These are phyloP conservation scores for Solanum clarkiae DNA, from an alignment of 257 asterid genomes.

Conservation along the genomic window DNA sequence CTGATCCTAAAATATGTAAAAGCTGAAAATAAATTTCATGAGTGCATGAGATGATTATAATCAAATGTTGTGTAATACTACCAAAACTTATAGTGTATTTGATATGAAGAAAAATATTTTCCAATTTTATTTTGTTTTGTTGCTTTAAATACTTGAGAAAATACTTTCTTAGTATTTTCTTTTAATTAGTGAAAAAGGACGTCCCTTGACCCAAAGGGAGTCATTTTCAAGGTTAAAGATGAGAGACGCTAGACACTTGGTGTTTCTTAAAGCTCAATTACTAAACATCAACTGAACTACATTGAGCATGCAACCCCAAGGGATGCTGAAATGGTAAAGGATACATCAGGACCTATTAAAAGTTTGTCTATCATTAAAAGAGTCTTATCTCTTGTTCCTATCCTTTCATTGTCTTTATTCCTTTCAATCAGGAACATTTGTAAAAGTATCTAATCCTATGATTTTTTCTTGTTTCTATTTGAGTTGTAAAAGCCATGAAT, in stretches of 20 bases:
- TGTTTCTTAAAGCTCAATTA: background rate
- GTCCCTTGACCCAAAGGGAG: background rate
- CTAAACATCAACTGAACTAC: background rate
- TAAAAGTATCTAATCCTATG: background rate
- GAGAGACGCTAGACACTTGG: background rate
- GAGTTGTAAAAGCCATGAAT: background rate
- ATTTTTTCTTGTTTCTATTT: background rate
- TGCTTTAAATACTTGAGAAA: background rate
- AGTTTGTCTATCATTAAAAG: background rate
- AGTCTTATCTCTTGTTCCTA: background rate
- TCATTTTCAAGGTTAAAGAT: background rate
- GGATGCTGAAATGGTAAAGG: background rate
- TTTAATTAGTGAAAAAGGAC: background rate
- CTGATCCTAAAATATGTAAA: background rate
- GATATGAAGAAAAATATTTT: background rate
- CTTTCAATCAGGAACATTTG: background rate
- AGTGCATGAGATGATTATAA: background rate
- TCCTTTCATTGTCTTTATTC: background rate
- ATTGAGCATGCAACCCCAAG: background rate
- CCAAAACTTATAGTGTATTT: background rate
- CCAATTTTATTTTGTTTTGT: background rate
- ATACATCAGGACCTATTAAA: background rate
- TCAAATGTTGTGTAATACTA: background rate
- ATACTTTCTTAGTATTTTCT: background rate
- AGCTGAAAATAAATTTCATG: background rate